Evolutionary conservation across 1,284 basidiomycete genomes (phyloP), one percentile per base, ranked within the genome.

Genomic region (Cutaneotrichosporon cavernicola): DNA sequence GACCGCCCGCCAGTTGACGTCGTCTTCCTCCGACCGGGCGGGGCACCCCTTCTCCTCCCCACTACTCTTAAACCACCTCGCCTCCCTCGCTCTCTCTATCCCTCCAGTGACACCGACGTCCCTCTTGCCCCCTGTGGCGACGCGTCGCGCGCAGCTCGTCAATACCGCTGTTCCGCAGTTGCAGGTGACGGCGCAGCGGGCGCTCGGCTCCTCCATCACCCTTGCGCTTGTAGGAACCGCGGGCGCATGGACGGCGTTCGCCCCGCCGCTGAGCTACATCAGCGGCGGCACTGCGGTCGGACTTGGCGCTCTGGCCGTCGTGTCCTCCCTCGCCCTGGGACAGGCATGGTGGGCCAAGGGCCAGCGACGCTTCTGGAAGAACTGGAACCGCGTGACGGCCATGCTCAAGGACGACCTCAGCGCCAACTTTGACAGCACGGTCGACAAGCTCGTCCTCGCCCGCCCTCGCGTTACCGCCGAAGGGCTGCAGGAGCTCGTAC

Each of bases 391-490:
- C 51, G 84, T 92, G 4, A 86, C 86, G 5, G 83, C 86, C 58
- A 89, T 91, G 10, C 80, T 91, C 58, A 85, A 86, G 67, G 84
- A 89, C 56, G 91, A 94, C 81, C 77, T 92, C 18, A 82, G 85
- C 81, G 90, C 77, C 84, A n/a, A 82, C 84, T 57, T 75, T 74
- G 53, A 81, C 76, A n/a, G 82, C 81, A 60, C 60, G 2, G 65
- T 64, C 4, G 64, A 72, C 5, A 63, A 69, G 6, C 79, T 84
- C n/a, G 66, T 79, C 8, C 57, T 77, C 10, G 72, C 75, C 3
- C 76, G 75, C 30, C 74, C 79, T 0, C 55, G 63, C 10, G 69
- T 70, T 2, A 75, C 79, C 0, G 75, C 76, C 58, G 69, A 82
- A 13, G 84, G 83, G 38, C 81, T 86, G 26, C 83, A 82, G 43